Evolutionary conservation across 345 rosid species (phyloP), one percentile per base, ranked within the genome.

Genomic region (Odontarrhena argentea): DNA sequence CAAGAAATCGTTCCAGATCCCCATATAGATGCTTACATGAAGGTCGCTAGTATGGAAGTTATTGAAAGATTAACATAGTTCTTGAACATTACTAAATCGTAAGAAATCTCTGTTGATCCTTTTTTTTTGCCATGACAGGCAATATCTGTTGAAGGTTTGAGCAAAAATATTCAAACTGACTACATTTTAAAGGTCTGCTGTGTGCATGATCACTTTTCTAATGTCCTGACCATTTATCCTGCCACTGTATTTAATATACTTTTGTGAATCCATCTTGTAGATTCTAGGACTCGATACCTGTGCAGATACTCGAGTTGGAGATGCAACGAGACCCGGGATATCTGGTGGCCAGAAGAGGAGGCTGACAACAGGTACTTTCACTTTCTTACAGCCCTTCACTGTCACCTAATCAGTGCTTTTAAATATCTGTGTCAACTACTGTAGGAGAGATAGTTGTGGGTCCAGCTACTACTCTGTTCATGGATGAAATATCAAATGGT

Each of bases 401-500:
- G 55, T 61, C 7, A 0, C 8, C 51, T 12, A 25, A 59, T 18
- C 52, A 50, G 35, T 49, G 59, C 8, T 41, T 28, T 50, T 68
- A 49, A 10, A 11, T 40, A 35, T 61, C 5, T 10, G 1, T 38
- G 18, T 48, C 22, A 0, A 10, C 37, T 55, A 5, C 24, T 64
- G 63, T 71, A 83, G 87, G 85, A 32, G 90, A 85, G 63, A 70
- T 85, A 59, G 58, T 79, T 70, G 87, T 86, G 3, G 83, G 85
- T 53, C 87, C 86, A 3, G 74, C 65, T 7, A 81, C 66, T n/a
- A 79, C 76, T 24, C 67, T 85, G 41, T 79, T 83, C 67, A 83
- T 83, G 91, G 86, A 85, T 71, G 80, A 80, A 55, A 81, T 85
- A 66, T 81, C 86, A 1, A 86, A 83, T 4, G 87, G 87, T 9